phyloP scores from a whole-genome alignment of 2,329 filamentous ascomycete genomes.

The Rutstroemia sp. region DNA sequence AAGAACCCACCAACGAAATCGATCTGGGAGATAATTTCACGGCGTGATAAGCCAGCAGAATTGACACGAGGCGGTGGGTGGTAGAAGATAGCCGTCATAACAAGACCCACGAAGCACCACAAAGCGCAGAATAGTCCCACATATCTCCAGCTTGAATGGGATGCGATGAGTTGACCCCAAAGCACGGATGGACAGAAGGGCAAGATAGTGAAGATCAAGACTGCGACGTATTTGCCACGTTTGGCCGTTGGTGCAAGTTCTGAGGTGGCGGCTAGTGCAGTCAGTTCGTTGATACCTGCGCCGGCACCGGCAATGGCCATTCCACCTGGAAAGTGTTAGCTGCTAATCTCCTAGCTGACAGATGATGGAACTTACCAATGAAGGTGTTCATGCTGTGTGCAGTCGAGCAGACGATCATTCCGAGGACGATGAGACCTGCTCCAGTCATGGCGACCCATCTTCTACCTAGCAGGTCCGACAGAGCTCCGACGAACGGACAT shows the following conservation, averaged over 20 bases:
- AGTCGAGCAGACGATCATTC: slow-evolving; percentile 51
- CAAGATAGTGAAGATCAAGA: slow-evolving; percentile 51
- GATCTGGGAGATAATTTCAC: slow-evolving; percentile 36
- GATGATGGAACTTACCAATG: slow-evolving; percentile 40
- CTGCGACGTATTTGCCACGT: slow-evolving; percentile 52
- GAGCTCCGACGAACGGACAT: slow-evolving; percentile 57
- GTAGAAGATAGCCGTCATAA: slow-evolving; percentile 45
- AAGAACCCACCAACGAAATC: slow-evolving; percentile 46
- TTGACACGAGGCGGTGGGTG: slow-evolving; percentile 42
- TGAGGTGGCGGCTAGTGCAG: slow-evolving; percentile 58
- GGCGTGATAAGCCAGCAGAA: slow-evolving; percentile 31
- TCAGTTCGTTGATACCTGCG: slow-evolving; percentile 61
- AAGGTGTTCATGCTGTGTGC: slow-evolving; percentile 52
- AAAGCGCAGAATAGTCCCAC: slow-evolving; percentile 44
- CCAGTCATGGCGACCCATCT: slow-evolving; percentile 51
- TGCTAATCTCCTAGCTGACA: too few species aligned
- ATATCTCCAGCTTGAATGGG: slow-evolving; percentile 44
- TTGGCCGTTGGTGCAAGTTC: slow-evolving; percentile 60
- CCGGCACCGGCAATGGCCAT: slow-evolving; percentile 53
- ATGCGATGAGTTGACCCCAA: slow-evolving; percentile 48
- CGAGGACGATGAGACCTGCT: slow-evolving; percentile 44
- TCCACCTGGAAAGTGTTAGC: slow-evolving; percentile 31
- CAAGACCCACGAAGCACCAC: slow-evolving; percentile 44
- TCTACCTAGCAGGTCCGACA: slow-evolving; percentile 57
- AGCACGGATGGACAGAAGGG: slow-evolving; percentile 55